Evolutionary conservation across 1,139 yeast species (phyloP), one percentile per base, ranked within the genome.

Genomic region (Taphrina wiesneri): DNA sequence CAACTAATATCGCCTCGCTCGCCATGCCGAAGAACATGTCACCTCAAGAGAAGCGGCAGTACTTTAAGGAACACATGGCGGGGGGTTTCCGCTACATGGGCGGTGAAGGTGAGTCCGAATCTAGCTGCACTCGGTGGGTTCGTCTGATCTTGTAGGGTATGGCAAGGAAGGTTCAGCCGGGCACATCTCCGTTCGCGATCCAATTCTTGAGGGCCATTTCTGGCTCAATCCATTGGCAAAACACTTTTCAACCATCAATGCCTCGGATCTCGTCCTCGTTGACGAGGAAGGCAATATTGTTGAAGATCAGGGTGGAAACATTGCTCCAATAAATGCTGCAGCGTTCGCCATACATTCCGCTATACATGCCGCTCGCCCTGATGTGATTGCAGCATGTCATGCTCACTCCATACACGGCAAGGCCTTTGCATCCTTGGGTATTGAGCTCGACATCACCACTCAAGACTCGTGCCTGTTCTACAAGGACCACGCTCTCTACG

Each of bases 281-380:
- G 90, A 87, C 74, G 86, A 85, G 71, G 78, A 84, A 13, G 92
- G 93, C 43, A 80, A 86, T 71, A 39, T 39, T 28, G 57, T 60
- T 19, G 52, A 60, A 5, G 64, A 52, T 11, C 63, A 69, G 13
- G 90, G 61, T 62, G 91, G 91, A 0, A 82, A 85, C 70, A 83
- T 82, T 70, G 80, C 78, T 23, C 86, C 92, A 1, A 83, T 88
- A 68, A 88, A 88, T 73, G 85, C 88, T 32, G 95, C 96, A 1
- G 96, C 96, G 0, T 88, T 88, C 78, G 84, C 85, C 69, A 88
- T 88, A 75, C 96, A 88, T 73, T 84, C 88, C 0, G 91, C 89
- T 19, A 75, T 88, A 43, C 96, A 88, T 77, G 82, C 81, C 73
- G 88, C 90, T 6, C 81, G 95, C 69, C 93, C 92, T 1, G 92